phyloP scores from a whole-genome alignment of 495 filamentous ascomycete species.

The Tetracladium marchalianum region DNA sequence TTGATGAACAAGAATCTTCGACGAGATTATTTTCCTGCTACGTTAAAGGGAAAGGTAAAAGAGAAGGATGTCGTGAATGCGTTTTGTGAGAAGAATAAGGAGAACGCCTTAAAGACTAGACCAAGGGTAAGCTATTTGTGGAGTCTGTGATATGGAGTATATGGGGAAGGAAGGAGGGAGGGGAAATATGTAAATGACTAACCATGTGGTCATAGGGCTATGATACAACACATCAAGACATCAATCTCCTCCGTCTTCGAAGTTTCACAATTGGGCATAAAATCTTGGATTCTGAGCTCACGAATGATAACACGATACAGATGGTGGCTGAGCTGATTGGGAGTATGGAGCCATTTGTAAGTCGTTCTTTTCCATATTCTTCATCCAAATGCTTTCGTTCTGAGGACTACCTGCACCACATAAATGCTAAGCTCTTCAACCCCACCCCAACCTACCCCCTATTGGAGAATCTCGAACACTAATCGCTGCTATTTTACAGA shows the following conservation, averaged over 20 bases:
- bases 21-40: slow-evolving; percentile 50
- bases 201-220: slow-evolving; percentile 47
- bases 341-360: slow-evolving; percentile 57
- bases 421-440: too few species aligned
- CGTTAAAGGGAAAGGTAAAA: slow-evolving; percentile 28
- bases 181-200: too few species aligned
- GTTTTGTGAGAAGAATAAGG: slow-evolving; percentile 56
- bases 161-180: slow-evolving; percentile 9
- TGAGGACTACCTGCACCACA: too few species aligned
- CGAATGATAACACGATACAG: slow-evolving; percentile 38
- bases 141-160: neutral
- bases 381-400: too few species aligned
- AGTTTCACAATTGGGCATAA: slow-evolving; percentile 59
- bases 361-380: slow-evolving; percentile 19
- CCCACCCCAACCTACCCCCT: too few species aligned
- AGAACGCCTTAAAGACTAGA: slow-evolving; percentile 70
- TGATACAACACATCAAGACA: slow-evolving; percentile 58
- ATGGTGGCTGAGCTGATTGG: slow-evolving; percentile 43
- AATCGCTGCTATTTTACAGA: slow-evolving; percentile 1
- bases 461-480: too few species aligned
- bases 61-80: slow-evolving; percentile 53
- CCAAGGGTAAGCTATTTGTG: slow-evolving; percentile 55
- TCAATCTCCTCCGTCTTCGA: slow-evolving; percentile 63
- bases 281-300: slow-evolving; percentile 47
- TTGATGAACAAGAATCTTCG: slow-evolving; percentile 48